Evolutionary conservation across 768 basidiomycete species (phyloP), one percentile per base, ranked within the genome.

Genomic region (Chalciporus chontae): DNA sequence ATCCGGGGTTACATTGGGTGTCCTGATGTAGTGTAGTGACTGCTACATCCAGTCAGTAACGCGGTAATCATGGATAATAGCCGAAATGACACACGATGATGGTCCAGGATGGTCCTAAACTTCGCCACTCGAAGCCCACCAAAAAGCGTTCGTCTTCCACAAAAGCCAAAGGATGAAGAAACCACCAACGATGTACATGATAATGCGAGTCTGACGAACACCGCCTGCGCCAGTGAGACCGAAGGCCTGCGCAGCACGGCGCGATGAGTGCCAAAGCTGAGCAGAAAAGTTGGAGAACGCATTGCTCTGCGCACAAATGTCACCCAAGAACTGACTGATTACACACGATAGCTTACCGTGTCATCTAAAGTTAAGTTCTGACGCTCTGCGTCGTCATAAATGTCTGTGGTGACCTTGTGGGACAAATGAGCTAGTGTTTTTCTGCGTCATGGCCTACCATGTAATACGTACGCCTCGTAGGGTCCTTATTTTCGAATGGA

Each of bases 401-500:
- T 91, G 70, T 94, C 90, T 3, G 81, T 87, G 11, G 90, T 93
- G n/a, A 94, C 77, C 90, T 93, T 17, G 34, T 27, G 24, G 26
- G 10, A 27, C 5, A 26, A 26, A 40, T 54, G 40, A 50, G 32
- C 32, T 5, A 15, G 23, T 47, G 27, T 11, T 8, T 29, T 34
- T n/a, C 7, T 39, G 47, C 31, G 5, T 32, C 46, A 26, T 15
- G 36, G 34, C 5, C 14, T 0, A 8, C 43, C 21, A 53, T 79
- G 56, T 64, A 8, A 47, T 24, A 54, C 80, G 56, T 64, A 92
- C 90, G n/a, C 86, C 85, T 53, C 90, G 82, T 41, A 93, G 64
- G 15, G 85, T 86, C 37, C 89, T 79, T 42, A 92, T 80, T 65
- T 94, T 94, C 17, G 87, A 81, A 66, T 93, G 90, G 2, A 94